Percentiles rank a stretch among this genome's conserved stretches.
Conservation (phyloP, 116 monocot species). For the Phalaenopsis hybrid region DNA sequence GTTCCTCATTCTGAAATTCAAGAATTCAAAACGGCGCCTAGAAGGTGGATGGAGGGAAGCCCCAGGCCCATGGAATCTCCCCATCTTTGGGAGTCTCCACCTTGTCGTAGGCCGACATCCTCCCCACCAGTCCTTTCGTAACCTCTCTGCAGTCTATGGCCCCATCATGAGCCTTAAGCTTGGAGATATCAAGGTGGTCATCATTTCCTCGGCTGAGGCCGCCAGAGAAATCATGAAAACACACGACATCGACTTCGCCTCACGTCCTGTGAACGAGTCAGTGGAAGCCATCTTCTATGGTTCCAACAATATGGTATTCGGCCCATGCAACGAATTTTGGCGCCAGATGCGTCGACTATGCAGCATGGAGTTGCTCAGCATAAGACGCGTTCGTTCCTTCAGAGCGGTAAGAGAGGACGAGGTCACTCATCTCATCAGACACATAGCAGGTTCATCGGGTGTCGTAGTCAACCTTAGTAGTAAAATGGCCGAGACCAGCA, state of each 20-base stretch:
- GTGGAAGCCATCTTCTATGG: neutral
- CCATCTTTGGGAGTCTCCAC: neutral
- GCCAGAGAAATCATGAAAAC: neutral
- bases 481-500: neutral
- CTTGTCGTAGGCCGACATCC: neutral
- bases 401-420: conserved; percentile 1
- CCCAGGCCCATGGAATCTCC: neutral
- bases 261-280: neutral
- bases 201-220: neutral
- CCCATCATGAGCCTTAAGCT: conserved; percentile 7
- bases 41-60: too few species aligned
- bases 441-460: neutral
- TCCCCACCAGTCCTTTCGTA: neutral
- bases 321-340: neutral
- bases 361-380: neutral
- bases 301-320: neutral
- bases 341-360: conserved; percentile 3
- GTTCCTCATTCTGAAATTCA: too few species aligned
- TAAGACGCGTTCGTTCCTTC: neutral
- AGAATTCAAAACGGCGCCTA: too few species aligned
- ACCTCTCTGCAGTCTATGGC: neutral
- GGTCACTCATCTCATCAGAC: neutral
- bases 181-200: neutral
- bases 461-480: neutral
- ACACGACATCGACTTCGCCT: conserved; percentile 2